Conservation (phyloP, 257 asterid species). For the Solanum pennellii region DNA sequence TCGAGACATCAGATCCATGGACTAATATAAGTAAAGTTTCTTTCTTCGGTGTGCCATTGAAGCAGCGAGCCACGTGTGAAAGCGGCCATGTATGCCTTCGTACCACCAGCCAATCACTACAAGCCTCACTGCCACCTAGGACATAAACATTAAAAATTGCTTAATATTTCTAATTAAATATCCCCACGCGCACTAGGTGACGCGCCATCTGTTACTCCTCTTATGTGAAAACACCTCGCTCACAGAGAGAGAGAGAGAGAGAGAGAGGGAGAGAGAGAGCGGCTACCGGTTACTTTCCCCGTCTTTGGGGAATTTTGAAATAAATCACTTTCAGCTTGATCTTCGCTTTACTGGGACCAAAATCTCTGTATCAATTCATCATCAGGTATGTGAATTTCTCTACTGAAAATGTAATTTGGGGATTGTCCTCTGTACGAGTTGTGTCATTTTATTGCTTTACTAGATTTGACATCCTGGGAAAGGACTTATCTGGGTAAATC, state of each 20-base stretch:
- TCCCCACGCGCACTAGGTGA: neutral
- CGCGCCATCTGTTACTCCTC: neutral
- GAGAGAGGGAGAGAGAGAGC: neutral
- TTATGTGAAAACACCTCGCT: neutral
- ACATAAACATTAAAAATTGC: neutral
- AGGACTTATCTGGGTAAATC: neutral
- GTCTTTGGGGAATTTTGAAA: neutral
- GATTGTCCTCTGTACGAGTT: neutral
- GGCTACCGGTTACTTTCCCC: neutral
- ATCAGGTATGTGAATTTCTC: neutral
- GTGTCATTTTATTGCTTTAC: neutral
- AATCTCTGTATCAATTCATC: neutral
- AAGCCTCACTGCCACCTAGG: constrained; percentile 3
- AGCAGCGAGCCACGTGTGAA: neutral
- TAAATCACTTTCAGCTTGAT: neutral
- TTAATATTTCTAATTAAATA: neutral
- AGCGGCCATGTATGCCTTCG: neutral
- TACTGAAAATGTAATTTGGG: neutral
- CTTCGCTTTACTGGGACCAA: neutral
- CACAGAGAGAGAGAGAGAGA: neutral
- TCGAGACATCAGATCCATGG: neutral
- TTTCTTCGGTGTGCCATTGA: neutral
- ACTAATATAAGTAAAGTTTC: neutral
- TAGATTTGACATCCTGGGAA: neutral
- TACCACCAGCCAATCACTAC: constrained; percentile 2